These are phyloP conservation scores for Cordyceps militaris DNA, from an alignment of 2,329 filamentous ascomycete genomes.

Conservation along the genomic window DNA sequence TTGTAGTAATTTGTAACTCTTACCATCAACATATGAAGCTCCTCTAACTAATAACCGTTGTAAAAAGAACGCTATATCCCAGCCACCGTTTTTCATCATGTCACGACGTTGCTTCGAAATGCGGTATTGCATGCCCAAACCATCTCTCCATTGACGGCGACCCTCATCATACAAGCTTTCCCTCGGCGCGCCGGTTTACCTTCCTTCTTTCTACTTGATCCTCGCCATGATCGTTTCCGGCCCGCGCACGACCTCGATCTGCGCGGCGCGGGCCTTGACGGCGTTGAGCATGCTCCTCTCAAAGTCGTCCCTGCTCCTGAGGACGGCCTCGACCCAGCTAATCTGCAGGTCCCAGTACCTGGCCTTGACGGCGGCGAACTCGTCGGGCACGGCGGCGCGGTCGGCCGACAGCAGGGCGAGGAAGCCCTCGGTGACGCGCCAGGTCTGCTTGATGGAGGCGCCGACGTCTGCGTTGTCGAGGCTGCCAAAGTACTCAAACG, in stretches of 20 bases:
- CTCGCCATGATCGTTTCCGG: constrained; percentile 92
- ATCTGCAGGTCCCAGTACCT: constrained; percentile 92
- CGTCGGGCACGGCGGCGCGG: constrained; percentile 62
- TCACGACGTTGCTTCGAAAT: not conserved
- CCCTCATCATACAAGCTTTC: not conserved
- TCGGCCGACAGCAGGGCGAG: constrained; percentile 73
- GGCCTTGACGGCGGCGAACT: constrained; percentile 77
- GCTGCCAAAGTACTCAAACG: constrained; percentile 79
- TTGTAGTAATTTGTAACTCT: constrained; percentile 1
- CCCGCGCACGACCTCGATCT: constrained; percentile 72
- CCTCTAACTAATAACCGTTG: not conserved
- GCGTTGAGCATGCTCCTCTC: constrained; percentile 82
- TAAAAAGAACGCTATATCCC: not conserved
- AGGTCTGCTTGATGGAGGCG: constrained; percentile 76
- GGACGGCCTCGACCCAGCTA: constrained; percentile 88
- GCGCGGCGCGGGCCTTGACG: constrained; percentile 83
- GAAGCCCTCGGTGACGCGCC: constrained; percentile 84
- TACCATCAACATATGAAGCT: not conserved
- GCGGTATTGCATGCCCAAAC: too few species aligned
- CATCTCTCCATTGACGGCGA: not conserved
- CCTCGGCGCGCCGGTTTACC: not conserved
- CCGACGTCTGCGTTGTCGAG: constrained; percentile 60
- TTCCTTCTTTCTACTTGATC: constrained; percentile 31
- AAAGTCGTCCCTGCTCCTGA: constrained; percentile 85
- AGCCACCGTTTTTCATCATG: too few species aligned